phyloP scores from a whole-genome alignment of 2,329 filamentous ascomycete species.

The Colletotrichum limetticola region DNA sequence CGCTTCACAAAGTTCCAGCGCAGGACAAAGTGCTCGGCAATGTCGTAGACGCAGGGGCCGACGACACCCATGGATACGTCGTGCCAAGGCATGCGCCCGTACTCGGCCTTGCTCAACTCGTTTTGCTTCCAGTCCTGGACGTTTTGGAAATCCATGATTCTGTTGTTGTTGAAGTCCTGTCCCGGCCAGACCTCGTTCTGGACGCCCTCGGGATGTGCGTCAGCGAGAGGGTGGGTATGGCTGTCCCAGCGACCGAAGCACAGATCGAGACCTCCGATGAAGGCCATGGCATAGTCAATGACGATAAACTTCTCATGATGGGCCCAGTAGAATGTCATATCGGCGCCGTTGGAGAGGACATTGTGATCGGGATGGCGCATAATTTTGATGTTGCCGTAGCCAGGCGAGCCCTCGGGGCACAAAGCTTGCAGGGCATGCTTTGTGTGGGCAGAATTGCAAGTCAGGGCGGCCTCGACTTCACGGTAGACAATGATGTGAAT shows the following conservation, averaged over 20 bases:
- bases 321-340: constrained; percentile 98
- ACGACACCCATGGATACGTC: constrained; percentile 94
- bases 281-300: constrained; percentile 89
- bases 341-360: constrained; percentile 89
- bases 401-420: constrained; percentile 83
- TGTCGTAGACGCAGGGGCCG: constrained; percentile 90
- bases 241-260: constrained; percentile 97
- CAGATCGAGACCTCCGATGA: constrained; percentile 93
- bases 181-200: constrained; percentile 90
- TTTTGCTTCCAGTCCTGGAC: constrained; percentile 95
- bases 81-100: constrained; percentile 97
- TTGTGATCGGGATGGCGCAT: constrained; percentile 97
- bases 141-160: constrained; percentile 93
- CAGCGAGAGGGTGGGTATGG: constrained; percentile 84
- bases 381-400: constrained; percentile 87
- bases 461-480: constrained; percentile 83
- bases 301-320: constrained; percentile 99
- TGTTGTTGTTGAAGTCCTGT: constrained; percentile 98
- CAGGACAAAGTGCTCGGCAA: constrained; percentile 93
- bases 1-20: constrained; percentile 98
- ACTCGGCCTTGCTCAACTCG: constrained; percentile 89
- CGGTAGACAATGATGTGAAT: constrained; percentile 95
- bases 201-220: constrained; percentile 87
- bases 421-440: constrained; percentile 85
- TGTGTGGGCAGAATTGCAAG: constrained; percentile 92